Evolutionary conservation across 148 eudicot genomes (phyloP), one percentile per base, ranked within the genome.

Genomic region (Fagopyrum homotropicum): DNA sequence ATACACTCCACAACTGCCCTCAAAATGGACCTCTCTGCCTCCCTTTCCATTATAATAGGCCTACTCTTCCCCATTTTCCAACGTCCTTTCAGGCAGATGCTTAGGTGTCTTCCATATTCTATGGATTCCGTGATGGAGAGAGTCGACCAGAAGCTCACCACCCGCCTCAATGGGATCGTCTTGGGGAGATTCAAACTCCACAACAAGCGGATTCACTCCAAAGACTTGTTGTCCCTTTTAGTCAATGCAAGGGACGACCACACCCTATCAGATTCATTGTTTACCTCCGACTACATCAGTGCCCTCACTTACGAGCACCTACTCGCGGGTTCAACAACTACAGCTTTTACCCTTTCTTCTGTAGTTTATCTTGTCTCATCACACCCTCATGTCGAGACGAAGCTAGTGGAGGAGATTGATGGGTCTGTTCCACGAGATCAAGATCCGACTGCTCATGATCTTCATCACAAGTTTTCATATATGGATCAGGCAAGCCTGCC

Each of bases 1-100:
- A 87, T 94, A 17, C 89, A 91, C 79, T 90, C 98, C 70, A 91
- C 98, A 57, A 90, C 89, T 29, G 84, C 84, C 35, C 90, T 94
- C 29, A 94, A 94, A 76, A 94, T 94, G 97, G 98, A 94, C 80
- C 83, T 94, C 19, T 87, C 98, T 0, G 98, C 93, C 4, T 91
- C 98, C 7, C 73, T 94, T 69, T 91, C 98, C 0, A 89, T 90
- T 77, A 83, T 94, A 46, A 17, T 94, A 74, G 98, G 98, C 72
- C 72, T 94, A 56, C 81, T 94, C 15, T 50, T 88, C 69, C 98
- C 98, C 0, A 75, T 94, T 10, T 87, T 94, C 9, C 97, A 91
- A 78, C 93, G 87, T 48, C 96, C 98, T 9, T 84, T 89, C 64
- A 82, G 97, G 19, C 90, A 87, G 57, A 77, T 94, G 64, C 86